Percentiles rank a stretch among this genome's conserved stretches.
These are phyloP conservation scores for Scytalidium sp. DNA, from an alignment of 2,329 filamentous ascomycete genomes.

Conservation along the genomic window DNA sequence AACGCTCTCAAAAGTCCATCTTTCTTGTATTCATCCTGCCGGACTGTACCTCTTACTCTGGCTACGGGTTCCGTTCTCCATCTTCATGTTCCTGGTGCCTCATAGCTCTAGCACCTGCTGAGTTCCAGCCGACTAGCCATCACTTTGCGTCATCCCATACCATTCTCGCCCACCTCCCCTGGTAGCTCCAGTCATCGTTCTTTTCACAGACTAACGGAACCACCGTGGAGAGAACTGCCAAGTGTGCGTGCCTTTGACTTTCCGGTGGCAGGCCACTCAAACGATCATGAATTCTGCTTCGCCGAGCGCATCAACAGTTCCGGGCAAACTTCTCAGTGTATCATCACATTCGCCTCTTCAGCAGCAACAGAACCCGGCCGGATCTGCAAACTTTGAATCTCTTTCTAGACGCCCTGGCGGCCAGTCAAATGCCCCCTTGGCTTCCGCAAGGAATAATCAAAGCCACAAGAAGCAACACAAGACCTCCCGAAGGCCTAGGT, in stretches of 20 bases:
- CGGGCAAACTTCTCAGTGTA: conserved; percentile 27
- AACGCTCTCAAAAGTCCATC: neutral
- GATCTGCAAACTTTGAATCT: conserved; percentile 25
- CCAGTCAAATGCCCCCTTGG: conserved; percentile 13
- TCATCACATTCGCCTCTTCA: conserved; percentile 24
- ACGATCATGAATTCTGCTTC: conserved; percentile 28
- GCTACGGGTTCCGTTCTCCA: neutral
- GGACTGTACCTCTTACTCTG: neutral
- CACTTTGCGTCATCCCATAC: neutral
- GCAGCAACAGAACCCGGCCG: conserved; percentile 23
- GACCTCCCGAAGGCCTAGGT: conserved; percentile 69
- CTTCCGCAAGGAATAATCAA: conserved; percentile 72
- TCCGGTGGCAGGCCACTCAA: neutral
- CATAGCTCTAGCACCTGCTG: neutral
- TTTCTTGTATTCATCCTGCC: neutral
- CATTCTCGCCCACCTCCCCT: neutral
- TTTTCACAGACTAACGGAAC: neutral
- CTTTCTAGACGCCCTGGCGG: conserved; percentile 20
- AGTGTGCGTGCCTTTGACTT: neutral
- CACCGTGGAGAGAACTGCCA: neutral
- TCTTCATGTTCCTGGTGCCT: neutral
- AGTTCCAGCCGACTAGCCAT: neutral
- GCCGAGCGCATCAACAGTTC: conserved; percentile 22
- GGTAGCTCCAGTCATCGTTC: neutral
- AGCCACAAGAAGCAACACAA: conserved; percentile 78